Evolutionary conservation across 176 grass and related monocot species (phyloP), one percentile per base, ranked within the genome.

Genomic region (Hordeum marinum): DNA sequence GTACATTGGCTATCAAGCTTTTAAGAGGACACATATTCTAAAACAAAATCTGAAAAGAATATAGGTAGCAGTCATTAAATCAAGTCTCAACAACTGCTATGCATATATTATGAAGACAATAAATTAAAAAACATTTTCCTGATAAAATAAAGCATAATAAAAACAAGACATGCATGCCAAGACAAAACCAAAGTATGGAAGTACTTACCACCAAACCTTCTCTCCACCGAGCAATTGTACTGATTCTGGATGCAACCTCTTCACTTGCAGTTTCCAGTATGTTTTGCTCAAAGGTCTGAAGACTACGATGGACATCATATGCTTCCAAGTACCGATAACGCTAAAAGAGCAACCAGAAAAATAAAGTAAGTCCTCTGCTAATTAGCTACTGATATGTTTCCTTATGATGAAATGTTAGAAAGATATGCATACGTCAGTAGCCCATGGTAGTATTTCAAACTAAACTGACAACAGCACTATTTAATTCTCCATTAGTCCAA

Each of bases 171-270:
- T 67, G 39, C 43, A 84, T 32, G 13, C 54, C 2, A 15, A 84
- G 83, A 75, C 26, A 35, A 84, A 75, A 27, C 37, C 59, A 52
- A 60, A 70, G 72, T 65, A 63, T 34, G 15, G 50, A 82, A 89
- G 60, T 76, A 90, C 96, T 94, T 94, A 98, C 96, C 76, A 96
- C 79, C 75, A 98, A 94, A 85, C 72, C 87, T 88, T 88, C 89
- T 77, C 96, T 94, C 96, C 93, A 94, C 29, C 88, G 81, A 78
- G 89, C 80, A 84, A 81, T 78, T 87, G 66, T 57, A 75, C 74
- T 95, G 43, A 92, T 90, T 88, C 82, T 95, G 55, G 85, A 94
- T 57, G 79, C 85, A 79, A 65, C 67, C 81, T 94, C 88, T 74
- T 91, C 85, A 77, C 37, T 82, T 58, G 81, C 79, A 80, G 62